These are phyloP conservation scores for Pyricularia pennisetigena DNA, from an alignment of 2,329 filamentous ascomycete genomes.

Conservation along the genomic window DNA sequence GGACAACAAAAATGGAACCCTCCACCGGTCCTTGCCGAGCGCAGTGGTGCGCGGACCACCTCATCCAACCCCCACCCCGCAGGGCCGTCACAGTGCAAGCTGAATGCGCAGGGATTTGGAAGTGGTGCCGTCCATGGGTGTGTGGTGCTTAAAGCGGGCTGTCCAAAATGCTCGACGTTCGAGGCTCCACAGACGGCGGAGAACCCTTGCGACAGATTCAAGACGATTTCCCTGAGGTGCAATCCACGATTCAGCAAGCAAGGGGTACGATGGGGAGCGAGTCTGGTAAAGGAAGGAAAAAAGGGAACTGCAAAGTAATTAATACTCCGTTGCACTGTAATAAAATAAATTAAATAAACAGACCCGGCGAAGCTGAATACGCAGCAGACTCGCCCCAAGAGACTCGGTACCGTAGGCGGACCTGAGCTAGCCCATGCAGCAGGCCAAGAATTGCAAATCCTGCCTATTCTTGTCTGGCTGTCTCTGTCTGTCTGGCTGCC, in stretches of 20 bases:
- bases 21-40: constrained; percentile 2
- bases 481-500: background rate
- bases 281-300: background rate
- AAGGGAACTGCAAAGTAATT: background rate
- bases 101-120: background rate
- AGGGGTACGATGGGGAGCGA: background rate
- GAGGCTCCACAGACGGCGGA: constrained; percentile 2
- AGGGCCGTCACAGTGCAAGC: background rate
- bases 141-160: background rate
- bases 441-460: background rate
- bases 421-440: background rate
- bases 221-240: constrained; percentile 3
- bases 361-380: background rate
- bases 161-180: background rate
- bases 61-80: background rate
- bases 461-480: background rate
- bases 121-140: background rate
- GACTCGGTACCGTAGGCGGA: background rate
- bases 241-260: constrained; percentile 4
- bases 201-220: constrained; percentile 6
- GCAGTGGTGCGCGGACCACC: background rate
- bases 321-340: background rate
- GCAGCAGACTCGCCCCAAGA: background rate
- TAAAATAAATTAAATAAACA: background rate
- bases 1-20: background rate